A percentile compares a stretch with the other conserved stretches of the same genome.
phyloP scores from a whole-genome alignment of 1,139 yeast species.

The Diutina siamensis region DNA sequence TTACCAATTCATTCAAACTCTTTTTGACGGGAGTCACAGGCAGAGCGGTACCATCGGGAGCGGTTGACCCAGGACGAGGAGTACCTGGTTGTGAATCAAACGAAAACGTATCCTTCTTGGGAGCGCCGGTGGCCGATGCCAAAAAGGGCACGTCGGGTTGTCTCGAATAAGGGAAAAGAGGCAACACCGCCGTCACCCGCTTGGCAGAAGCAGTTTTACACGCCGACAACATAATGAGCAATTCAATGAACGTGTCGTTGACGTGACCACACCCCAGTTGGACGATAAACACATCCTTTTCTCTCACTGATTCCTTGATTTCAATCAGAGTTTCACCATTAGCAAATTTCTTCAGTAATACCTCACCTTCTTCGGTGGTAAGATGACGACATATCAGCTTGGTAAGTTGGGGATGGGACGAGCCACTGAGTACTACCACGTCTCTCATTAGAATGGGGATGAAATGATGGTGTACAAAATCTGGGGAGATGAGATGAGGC shows the following conservation, averaged over 20 bases:
- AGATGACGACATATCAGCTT: constrained; percentile 51
- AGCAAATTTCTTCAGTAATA: constrained; percentile 56
- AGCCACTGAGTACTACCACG: constrained; percentile 66
- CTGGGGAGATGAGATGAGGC: not conserved
- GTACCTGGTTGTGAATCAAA: not conserved
- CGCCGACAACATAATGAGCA: constrained; percentile 32
- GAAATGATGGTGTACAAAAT: not conserved
- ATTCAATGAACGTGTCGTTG: constrained; percentile 8
- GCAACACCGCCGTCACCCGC: constrained; percentile 7
- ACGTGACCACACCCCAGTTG: constrained; percentile 8
- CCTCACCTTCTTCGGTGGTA: constrained; percentile 50
- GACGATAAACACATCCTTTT: constrained; percentile 7
- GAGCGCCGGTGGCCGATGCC: constrained; percentile 30
- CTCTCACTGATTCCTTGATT: constrained; percentile 5
- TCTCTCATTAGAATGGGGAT: constrained; percentile 43
- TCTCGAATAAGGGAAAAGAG: constrained; percentile 6
- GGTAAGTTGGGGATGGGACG: constrained; percentile 59
- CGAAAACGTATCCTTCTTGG: constrained; percentile 8
- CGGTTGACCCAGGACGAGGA: not conserved
- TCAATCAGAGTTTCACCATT: constrained; percentile 37
- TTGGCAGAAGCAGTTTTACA: constrained; percentile 4
- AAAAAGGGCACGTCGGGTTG: constrained; percentile 5
- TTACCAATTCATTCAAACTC: not conserved
- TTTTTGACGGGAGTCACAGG: not conserved
- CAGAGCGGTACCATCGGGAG: not conserved